Percentiles rank a stretch among this genome's conserved stretches.
Conservation (phyloP, 129 eudicot genomes). For the Arctium lappa region DNA sequence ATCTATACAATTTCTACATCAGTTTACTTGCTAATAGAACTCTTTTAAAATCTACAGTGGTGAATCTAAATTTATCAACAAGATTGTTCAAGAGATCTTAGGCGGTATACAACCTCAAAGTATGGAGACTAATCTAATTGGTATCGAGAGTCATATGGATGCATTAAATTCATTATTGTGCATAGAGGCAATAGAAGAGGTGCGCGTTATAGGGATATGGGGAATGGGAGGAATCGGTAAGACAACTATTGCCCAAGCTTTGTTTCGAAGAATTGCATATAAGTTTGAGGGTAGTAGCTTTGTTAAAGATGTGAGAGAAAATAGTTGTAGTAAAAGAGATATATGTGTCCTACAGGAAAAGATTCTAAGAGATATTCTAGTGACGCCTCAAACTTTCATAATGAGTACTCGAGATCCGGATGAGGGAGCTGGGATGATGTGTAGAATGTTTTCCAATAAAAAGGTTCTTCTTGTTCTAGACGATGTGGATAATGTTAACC, state of each 20-base stretch:
- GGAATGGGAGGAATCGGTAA: background rate
- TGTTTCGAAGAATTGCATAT: background rate
- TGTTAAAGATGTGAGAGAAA: background rate
- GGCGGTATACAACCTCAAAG: background rate
- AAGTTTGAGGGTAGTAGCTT: background rate
- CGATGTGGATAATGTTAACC: background rate
- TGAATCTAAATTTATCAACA: background rate
- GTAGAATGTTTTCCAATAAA: background rate
- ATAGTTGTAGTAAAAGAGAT: background rate
- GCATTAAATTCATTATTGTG: background rate
- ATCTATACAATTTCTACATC: background rate
- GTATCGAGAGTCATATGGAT: slow-evolving; percentile 4
- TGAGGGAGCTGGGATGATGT: background rate
- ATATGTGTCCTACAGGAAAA: background rate
- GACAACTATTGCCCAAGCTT: background rate
- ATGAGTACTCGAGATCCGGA: background rate
- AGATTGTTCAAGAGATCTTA: slow-evolving; percentile 5
- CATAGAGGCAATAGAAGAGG: background rate
- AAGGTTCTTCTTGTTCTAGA: background rate
- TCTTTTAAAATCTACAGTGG: slow-evolving; percentile 1
- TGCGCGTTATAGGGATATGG: background rate
- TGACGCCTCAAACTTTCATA: background rate
- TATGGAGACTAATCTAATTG: slow-evolving; percentile 1
- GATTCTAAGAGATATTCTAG: background rate
- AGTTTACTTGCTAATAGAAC: background rate